A percentile compares a stretch with the other conserved stretches of the same genome.
These are phyloP conservation scores for Lagenidium giganteum DNA, from an alignment of 352 stramenopile genomes.

Conservation along the genomic window DNA sequence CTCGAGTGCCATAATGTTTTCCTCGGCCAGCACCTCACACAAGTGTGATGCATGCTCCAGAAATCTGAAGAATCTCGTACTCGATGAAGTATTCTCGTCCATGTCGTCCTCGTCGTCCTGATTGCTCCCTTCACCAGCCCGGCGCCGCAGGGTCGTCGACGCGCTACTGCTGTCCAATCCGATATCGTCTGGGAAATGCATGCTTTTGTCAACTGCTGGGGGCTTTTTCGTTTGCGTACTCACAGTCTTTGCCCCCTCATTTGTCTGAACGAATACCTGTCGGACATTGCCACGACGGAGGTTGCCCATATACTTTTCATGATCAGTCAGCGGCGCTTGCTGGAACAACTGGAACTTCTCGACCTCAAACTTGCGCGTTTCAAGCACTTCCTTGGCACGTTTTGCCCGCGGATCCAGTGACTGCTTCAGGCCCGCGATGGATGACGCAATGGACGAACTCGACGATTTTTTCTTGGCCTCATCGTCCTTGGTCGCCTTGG, in stretches of 20 bases:
- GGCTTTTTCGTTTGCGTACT: slow-evolving; percentile 48
- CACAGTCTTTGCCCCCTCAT: slow-evolving; percentile 42
- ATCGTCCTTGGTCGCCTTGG: slow-evolving; percentile 1
- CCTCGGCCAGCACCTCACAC: slow-evolving; percentile 47
- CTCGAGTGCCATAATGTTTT: slow-evolving; percentile 32
- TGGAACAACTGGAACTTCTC: slow-evolving; percentile 70
- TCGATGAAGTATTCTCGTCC: slow-evolving; percentile 18
- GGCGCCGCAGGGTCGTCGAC: slow-evolving; percentile 4
- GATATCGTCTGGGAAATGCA: slow-evolving; percentile 76
- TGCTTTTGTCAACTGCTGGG: slow-evolving; percentile 35
- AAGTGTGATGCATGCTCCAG: slow-evolving; percentile 52
- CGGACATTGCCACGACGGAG: slow-evolving; percentile 42
- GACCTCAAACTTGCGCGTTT: slow-evolving; percentile 55
- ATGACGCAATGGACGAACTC: slow-evolving; percentile 39
- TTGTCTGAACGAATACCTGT: slow-evolving; percentile 55
- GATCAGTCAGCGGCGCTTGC: slow-evolving; percentile 43
- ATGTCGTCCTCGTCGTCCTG: not conserved
- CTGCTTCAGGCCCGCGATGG: slow-evolving; percentile 72
- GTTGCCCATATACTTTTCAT: slow-evolving; percentile 48
- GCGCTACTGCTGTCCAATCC: slow-evolving; percentile 31
- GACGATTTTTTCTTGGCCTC: slow-evolving; percentile 7
- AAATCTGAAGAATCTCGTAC: slow-evolving; percentile 52
- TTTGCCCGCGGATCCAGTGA: slow-evolving; percentile 55
- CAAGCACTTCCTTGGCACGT: slow-evolving; percentile 53
- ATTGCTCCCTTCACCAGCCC: not conserved